Conservation (phyloP, 139 green algal species). For the Mesostigma viride region DNA sequence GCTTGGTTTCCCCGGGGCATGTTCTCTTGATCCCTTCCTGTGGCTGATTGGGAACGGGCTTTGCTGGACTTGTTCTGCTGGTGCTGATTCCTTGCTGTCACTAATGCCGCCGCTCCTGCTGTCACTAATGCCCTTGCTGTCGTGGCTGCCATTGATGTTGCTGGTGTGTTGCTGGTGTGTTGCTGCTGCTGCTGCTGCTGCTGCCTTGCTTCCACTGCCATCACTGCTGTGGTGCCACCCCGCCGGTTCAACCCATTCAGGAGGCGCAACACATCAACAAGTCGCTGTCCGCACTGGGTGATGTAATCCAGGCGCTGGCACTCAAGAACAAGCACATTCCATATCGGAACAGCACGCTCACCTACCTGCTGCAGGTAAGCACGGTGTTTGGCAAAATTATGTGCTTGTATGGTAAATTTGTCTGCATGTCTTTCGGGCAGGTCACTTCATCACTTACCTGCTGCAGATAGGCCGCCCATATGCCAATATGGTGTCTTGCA, state of each 20-base stretch:
- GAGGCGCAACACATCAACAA: slow-evolving; percentile 57
- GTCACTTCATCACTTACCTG: not conserved
- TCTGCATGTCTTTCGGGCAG: not conserved
- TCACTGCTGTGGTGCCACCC: no score
- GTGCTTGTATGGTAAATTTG: not conserved
- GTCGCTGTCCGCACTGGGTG: slow-evolving; percentile 37
- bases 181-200: no score
- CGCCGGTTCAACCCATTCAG: slow-evolving; percentile 36
- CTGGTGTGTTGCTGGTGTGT: no score
- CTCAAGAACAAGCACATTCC: slow-evolving; percentile 20
- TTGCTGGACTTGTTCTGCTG: no score
- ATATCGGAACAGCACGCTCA: slow-evolving; percentile 26
- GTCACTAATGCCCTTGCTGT: no score
- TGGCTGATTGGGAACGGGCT: no score
- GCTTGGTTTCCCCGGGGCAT: no score
- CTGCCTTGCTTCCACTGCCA: no score
- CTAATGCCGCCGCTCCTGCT: no score
- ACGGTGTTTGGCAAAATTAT: not conserved
- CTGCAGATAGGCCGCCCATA: not conserved
- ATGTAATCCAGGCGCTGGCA: slow-evolving; percentile 28
- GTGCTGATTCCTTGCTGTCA: no score
- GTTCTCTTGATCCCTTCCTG: no score
- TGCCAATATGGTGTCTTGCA: not conserved
- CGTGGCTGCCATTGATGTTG: no score
- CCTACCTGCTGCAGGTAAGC: slow-evolving; percentile 10